phyloP scores from a whole-genome alignment of 805 yeast species.

The Candida nonsorbophila region DNA sequence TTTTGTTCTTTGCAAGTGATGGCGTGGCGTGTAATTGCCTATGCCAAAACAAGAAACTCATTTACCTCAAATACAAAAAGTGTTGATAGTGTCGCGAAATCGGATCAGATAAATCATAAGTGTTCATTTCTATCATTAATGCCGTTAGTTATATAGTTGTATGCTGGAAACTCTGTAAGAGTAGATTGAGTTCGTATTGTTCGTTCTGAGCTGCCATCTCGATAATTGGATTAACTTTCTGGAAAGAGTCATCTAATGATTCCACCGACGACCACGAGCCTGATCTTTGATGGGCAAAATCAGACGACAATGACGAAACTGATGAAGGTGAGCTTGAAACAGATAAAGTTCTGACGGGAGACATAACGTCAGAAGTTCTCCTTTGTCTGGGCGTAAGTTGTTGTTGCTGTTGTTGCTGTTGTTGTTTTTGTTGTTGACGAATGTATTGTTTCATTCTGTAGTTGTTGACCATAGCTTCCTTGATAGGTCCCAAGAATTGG shows the following conservation, averaged over 20 bases:
- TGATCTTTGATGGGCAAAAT: slow-evolving; percentile 1
- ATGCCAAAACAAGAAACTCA: too few species aligned
- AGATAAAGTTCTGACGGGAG: too few species aligned
- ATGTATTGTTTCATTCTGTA: slow-evolving; percentile 23
- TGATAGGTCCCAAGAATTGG: slow-evolving; percentile 50
- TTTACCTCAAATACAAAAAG: too few species aligned
- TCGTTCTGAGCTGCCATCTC: slow-evolving; percentile 31
- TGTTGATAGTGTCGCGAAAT: too few species aligned
- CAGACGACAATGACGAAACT: not conserved
- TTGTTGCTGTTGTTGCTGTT: slow-evolving; percentile 4
- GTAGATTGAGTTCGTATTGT: slow-evolving; percentile 25
- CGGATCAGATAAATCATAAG: too few species aligned
- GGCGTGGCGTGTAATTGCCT: too few species aligned
- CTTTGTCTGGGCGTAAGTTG: too few species aligned
- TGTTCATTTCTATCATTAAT: too few species aligned
- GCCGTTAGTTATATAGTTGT: slow-evolving; percentile 3
- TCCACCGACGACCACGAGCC: too few species aligned
- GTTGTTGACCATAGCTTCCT: slow-evolving; percentile 27
- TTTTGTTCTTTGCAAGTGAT: too few species aligned
- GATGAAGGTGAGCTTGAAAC: slow-evolving; percentile 1
- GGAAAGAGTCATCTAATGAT: too few species aligned
- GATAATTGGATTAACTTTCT: slow-evolving; percentile 26
- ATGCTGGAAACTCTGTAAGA: slow-evolving; percentile 12
- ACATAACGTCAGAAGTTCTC: too few species aligned
- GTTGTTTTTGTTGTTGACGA: slow-evolving; percentile 8